A percentile compares a stretch with the other conserved stretches of the same genome.
Conservation (phyloP, 176 grass and related monocot genomes). For the Otatea glauca region DNA sequence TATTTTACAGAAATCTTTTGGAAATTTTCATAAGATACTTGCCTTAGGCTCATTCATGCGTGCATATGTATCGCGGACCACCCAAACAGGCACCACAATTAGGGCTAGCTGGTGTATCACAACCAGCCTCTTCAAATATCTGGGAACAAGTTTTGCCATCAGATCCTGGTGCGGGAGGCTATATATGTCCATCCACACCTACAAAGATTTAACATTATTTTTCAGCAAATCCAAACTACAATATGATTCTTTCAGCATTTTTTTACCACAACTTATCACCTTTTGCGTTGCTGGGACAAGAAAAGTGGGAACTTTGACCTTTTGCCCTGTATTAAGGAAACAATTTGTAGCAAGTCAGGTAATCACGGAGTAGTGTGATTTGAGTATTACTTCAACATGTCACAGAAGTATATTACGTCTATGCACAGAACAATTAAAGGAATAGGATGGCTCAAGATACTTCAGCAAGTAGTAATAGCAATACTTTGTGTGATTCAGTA, state of each 20-base stretch:
- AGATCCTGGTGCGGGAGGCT: conserved; percentile 71
- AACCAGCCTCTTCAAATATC: conserved; percentile 97
- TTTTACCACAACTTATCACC: conserved; percentile 46
- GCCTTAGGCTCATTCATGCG: conserved; percentile 85
- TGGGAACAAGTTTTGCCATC: conserved; percentile 89
- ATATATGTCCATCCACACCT: conserved; percentile 97
- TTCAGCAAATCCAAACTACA: conserved; percentile 26
- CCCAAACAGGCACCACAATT: conserved; percentile 90
- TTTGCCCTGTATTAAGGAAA: conserved; percentile 69
- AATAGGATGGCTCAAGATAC: background rate
- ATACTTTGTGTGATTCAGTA: background rate
- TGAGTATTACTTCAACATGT: background rate
- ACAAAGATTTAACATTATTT: conserved; percentile 26
- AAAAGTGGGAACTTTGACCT: conserved; percentile 96
- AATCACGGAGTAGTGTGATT: conserved; percentile 26
- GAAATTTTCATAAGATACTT: conserved; percentile 32
- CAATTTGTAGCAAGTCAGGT: conserved; percentile 10
- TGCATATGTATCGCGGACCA: conserved; percentile 91
- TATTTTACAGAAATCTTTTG: conserved; percentile 1
- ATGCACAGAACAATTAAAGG: background rate
- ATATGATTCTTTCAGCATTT: background rate
- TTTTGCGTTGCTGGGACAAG: conserved; percentile 97
- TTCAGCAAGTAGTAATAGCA: background rate
- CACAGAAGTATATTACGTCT: conserved; percentile 25
- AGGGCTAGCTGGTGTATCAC: conserved; percentile 88